Evolutionary conservation across 1,139 yeast species (phyloP).

Genomic region (Meyerozyma elateridarum): DNA sequence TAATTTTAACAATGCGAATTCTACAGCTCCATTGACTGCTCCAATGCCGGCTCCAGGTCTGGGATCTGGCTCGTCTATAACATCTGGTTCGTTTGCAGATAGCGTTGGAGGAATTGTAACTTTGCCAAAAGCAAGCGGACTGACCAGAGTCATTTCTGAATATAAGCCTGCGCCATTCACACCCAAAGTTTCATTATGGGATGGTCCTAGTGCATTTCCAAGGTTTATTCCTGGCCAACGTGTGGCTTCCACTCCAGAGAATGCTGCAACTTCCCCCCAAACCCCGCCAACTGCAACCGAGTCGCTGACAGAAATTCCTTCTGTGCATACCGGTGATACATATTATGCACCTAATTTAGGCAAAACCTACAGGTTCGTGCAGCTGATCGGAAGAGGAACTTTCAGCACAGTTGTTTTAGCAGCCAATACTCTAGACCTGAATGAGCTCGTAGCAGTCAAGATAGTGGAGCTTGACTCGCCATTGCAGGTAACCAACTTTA

Average conservation of each 20-base stretch:
- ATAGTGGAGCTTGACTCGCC: conserved; percentile 27
- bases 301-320: too few relatives aligned
- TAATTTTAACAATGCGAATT: too few relatives aligned
- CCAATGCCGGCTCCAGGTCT: too few relatives aligned
- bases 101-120: too few relatives aligned
- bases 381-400: conserved; percentile 51
- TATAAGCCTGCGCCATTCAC: conserved; percentile 26
- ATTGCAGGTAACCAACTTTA: conserved; percentile 38
- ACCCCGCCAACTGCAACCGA: conserved; percentile 13
- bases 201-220: conserved; percentile 10
- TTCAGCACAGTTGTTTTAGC: conserved; percentile 56
- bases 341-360: conserved; percentile 14
- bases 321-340: conserved; percentile 11
- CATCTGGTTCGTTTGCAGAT: too few relatives aligned
- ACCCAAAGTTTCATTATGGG: conserved; percentile 18
- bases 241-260: conserved; percentile 4
- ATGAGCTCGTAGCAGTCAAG: conserved; percentile 34
- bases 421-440: conserved; percentile 14
- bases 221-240: conserved; percentile 16
- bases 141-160: conserved; percentile 28
- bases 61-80: too few relatives aligned
- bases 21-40: too few relatives aligned
- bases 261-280: conserved; percentile 14
- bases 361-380: conserved; percentile 20
- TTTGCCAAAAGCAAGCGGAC: too few relatives aligned